Base-by-base conservation (phyloP, 305 asterid species). In the Fraxinus albicans region DNA sequence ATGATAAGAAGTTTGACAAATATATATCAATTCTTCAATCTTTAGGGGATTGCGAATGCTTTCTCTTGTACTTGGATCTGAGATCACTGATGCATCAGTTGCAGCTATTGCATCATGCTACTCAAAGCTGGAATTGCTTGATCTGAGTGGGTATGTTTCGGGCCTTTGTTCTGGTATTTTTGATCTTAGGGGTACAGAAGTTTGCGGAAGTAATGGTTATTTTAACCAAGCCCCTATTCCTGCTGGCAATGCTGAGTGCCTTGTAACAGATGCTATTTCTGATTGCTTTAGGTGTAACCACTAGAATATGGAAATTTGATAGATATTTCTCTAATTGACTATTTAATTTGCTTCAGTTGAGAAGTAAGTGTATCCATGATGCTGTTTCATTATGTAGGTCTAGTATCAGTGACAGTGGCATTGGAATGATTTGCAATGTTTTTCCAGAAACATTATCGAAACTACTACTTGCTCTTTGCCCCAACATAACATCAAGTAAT, bases 401-500 rank as follows among this genome's bases (percentile, higher is more conserved):
- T 47, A 87, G 98, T 90, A 94, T 95, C 80, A 97, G 91, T 47
- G 99, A 97, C 81, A 90, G 97, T 78, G 99, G 99, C 81, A 88
- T 97, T 85, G 99, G 98, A 80, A 95, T 97, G 94, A 92, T 97
- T 76, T 97, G 99, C 94, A 94, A 97, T 85, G 94, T 90, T 75
- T 93, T 91, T 73, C 97, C 98, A 0, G 95, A 95, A 31, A 90
- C 97, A 58, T 79, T 97, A 83, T 87, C 93, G 10, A 94, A 91
- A 79, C 97, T 96, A 82, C 93, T 96, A 79, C 95, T 96, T 38
- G 97, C 98, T 53, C 92, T 94, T 23, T 96, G 99, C 84, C 98
- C 98, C 79, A 94, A 92, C 84, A 93, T 94, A 85, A 93, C 97
- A 75, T 97, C 97, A 67, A 97, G 99, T 97, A 95, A 92, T 81